Conservation (phyloP, 441 rosid genomes). For the Erodium trifolium region DNA sequence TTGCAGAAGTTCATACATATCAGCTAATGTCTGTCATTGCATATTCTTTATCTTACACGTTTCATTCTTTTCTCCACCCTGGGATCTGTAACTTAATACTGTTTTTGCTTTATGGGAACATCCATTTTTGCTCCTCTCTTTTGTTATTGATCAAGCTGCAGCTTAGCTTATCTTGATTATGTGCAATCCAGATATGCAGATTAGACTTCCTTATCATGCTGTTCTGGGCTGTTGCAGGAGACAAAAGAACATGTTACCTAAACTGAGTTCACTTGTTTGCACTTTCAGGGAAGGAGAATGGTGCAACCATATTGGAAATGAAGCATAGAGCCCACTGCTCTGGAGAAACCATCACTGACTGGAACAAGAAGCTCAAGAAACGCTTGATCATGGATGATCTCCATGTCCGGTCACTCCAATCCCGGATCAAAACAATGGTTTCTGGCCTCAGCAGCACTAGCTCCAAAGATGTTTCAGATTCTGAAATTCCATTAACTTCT, state of each 20-base stretch:
- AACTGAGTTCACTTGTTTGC: slow-evolving; percentile 11
- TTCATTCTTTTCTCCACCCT: background rate
- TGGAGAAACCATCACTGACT: slow-evolving; percentile 30
- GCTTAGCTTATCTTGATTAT: background rate
- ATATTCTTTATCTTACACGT: background rate
- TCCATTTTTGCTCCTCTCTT: background rate
- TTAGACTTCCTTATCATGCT: too few species aligned
- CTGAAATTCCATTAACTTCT: slow-evolving; percentile 50
- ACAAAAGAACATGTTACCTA: too few species aligned
- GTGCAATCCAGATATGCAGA: too few species aligned
- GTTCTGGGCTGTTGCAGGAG: too few species aligned
- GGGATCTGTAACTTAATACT: slow-evolving; percentile 7
- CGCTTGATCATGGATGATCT: slow-evolving; percentile 45
- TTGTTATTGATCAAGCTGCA: background rate
- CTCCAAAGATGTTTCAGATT: slow-evolving; percentile 4
- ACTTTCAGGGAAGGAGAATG: slow-evolving; percentile 40
- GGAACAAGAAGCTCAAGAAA: slow-evolving; percentile 50
- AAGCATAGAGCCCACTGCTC: slow-evolving; percentile 56
- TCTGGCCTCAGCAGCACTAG: slow-evolving; percentile 14
- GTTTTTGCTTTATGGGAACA: background rate
- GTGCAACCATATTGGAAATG: slow-evolving; percentile 64
- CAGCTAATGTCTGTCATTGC: slow-evolving; percentile 8
- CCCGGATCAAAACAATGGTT: slow-evolving; percentile 30
- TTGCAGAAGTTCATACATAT: background rate
- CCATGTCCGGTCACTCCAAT: slow-evolving; percentile 48